Evolutionary conservation across 805 yeast genomes (phyloP).

Genomic region (Spathaspora hagerdaliae): DNA sequence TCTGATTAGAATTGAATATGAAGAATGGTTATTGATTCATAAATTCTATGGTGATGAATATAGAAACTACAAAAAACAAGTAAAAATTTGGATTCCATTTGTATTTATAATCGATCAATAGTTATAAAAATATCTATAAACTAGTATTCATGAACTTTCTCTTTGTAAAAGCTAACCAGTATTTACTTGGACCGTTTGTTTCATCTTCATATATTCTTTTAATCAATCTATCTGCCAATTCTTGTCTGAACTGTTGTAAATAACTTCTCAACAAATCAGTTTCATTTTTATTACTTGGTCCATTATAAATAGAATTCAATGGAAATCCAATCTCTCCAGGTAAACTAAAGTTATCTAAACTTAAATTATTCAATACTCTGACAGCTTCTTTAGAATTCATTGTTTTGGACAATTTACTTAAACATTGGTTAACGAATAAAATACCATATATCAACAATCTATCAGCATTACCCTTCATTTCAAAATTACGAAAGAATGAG

Average conservation of each 20-base stretch:
- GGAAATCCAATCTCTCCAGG: constrained; percentile 98
- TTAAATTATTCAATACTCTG: constrained; percentile 71
- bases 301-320: constrained; percentile 68
- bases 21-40: constrained; percentile 27
- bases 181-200: constrained; percentile 68
- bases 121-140: constrained; percentile 30
- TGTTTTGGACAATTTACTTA: constrained; percentile 52
- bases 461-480: constrained; percentile 93
- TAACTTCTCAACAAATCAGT: constrained; percentile 77
- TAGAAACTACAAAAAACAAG: constrained; percentile 17
- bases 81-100: constrained; percentile 28
- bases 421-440: constrained; percentile 80
- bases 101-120: constrained; percentile 1
- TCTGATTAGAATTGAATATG: constrained; percentile 25
- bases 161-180: constrained; percentile 94
- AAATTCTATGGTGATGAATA: constrained; percentile 26
- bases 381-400: constrained; percentile 57
- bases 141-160: constrained; percentile 94
- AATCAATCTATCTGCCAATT: constrained; percentile 76
- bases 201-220: constrained; percentile 63
- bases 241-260: constrained; percentile 92
- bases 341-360: constrained; percentile 81
- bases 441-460: constrained; percentile 92
- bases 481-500: constrained; percentile 94
- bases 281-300: constrained; percentile 73